Evolutionary conservation across 73 alveolate genomes (phyloP), one percentile per base, ranked within the genome.

Genomic region (Blepharisma stoltei): DNA sequence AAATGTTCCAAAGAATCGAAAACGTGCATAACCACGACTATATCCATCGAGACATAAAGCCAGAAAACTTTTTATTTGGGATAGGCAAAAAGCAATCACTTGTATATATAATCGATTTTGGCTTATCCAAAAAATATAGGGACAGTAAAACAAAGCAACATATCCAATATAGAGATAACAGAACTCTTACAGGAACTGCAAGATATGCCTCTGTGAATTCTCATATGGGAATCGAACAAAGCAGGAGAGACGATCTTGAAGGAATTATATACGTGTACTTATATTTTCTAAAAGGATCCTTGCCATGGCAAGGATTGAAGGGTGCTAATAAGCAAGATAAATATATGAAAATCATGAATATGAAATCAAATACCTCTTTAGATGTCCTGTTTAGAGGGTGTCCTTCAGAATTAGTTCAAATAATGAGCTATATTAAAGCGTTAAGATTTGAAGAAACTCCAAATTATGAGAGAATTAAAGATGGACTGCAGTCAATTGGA

Each of bases 251-350:
- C 55, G 85, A 78, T 41, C 41, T 78, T 7, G 85, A 78, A 50
- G 18, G 77, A 7, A n/a, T 78, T 7, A 95, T 90, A 4, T 89
- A 89, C 52, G 86, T 86, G 50, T 52, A 89, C 46, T 71, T 84
- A 32, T 79, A 84, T 54, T 84, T 84, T 50, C 25, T 84, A 41
- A 79, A 80, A 44, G 92, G 92, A 9, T 50, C 70, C 5, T 46
- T 84, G 7, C 99, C 99, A 21, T 94, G 99, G 98, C 88, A 90
- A 78, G 98, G 98, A 0, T 81, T 86, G 83, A 76, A 86, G 50
- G 95, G 95, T 1, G 78, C 82, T 54, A 88, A 89, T 1, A 93
- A 88, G 70, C 89, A 90, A 41, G 97, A 94, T 37, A 92, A 94
- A 70, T 92, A 86, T 82, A 80, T 77, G 76, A 85, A 71, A 49